phyloP scores from a whole-genome alignment of 106 monocot species.

The Apostasia shenzhenica region DNA sequence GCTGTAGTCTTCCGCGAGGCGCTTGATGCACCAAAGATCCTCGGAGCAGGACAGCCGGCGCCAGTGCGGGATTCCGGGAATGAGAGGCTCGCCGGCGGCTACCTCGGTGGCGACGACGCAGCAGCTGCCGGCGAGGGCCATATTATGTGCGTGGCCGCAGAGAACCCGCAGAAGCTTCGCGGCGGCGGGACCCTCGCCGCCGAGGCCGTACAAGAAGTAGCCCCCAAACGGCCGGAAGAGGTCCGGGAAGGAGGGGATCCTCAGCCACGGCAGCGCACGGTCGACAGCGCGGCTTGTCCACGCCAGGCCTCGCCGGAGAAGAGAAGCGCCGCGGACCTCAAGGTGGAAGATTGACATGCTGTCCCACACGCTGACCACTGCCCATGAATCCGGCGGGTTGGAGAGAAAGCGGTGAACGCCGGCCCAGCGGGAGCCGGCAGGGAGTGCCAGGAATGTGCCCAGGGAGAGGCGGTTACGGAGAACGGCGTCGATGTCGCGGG shows the following conservation, averaged over 20 bases:
- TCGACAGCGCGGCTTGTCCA: slow-evolving; percentile 27
- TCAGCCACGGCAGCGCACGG: slow-evolving; percentile 34
- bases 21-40: slow-evolving; percentile 61
- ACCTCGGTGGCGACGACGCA: slow-evolving; percentile 47
- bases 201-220: slow-evolving; percentile 50
- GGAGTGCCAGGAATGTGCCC: slow-evolving; percentile 38
- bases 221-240: slow-evolving; percentile 45
- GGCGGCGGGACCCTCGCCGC: slow-evolving; percentile 24
- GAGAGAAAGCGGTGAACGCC: slow-evolving; percentile 22
- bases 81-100: slow-evolving; percentile 33
- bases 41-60: slow-evolving; percentile 39
- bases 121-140: slow-evolving; percentile 32
- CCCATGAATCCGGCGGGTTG: slow-evolving; percentile 39
- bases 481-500: slow-evolving; percentile 45
- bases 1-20: slow-evolving; percentile 23
- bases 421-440: background rate
- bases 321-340: slow-evolving; percentile 39
- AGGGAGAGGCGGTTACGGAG: slow-evolving; percentile 36
- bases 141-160: slow-evolving; percentile 41
- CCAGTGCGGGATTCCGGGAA: slow-evolving; percentile 41
- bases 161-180: slow-evolving; percentile 11
- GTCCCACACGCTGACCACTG: slow-evolving; percentile 56
- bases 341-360: slow-evolving; percentile 37
- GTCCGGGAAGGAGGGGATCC: slow-evolving; percentile 52
- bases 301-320: slow-evolving; percentile 19